These are phyloP conservation scores for Arthrinium phaeospermum DNA, from an alignment of 2,329 filamentous ascomycete species.

Conservation along the genomic window DNA sequence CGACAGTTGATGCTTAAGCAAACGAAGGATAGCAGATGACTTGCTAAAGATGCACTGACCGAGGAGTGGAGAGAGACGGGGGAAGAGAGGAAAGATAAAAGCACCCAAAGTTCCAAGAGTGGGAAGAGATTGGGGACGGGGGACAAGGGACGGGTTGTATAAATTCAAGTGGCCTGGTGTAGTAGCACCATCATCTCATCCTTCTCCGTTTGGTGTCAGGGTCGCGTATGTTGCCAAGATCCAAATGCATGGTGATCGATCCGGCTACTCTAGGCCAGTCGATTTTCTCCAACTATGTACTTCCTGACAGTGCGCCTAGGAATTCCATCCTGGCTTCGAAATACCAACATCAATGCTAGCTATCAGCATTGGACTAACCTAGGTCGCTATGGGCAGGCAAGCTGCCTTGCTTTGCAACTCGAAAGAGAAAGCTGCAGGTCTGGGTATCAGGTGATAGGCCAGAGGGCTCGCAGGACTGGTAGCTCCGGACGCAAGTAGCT, in stretches of 20 bases:
- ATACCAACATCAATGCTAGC: neutral
- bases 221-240: constrained; percentile 10
- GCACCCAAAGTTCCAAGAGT: neutral
- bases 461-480: neutral
- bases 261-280: neutral
- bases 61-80: neutral
- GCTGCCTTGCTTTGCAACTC: constrained; percentile 8
- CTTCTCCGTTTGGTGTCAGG: constrained; percentile 5
- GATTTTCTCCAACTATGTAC: neutral
- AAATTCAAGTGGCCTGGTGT: constrained; percentile 16
- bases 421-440: neutral
- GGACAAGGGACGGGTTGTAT: neutral
- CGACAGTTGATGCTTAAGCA: neutral
- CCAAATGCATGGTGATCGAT: neutral
- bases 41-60: neutral
- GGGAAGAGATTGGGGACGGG: neutral
- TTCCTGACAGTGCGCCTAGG: neutral
- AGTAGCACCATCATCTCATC: constrained; percentile 13
- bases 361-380: neutral
- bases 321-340: neutral
- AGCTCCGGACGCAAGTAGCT: neutral
- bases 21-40: neutral
- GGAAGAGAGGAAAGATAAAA: neutral
- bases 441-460: neutral
- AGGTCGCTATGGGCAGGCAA: neutral